Base-by-base conservation (phyloP, 306 rosid species). In the Abrus precatorius region DNA sequence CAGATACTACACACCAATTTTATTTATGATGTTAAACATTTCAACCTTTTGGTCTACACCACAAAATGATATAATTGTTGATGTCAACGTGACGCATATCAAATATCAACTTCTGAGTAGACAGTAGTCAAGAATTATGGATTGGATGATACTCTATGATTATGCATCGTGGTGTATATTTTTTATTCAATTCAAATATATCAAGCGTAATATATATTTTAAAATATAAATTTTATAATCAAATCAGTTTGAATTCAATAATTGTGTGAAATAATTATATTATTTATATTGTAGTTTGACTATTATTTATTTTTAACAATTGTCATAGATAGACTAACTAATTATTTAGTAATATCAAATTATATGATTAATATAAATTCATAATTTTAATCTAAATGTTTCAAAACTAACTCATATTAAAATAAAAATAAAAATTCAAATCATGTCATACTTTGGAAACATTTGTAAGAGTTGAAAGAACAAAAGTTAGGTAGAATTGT, bases 151-250 rank as follows among this genome's bases (percentile, higher is more conserved):
- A 54, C 3, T 68, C 67, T 13, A 5, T 36, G 40, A 36, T 63
- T 47, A 63, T 63, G 28, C 29, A 38, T 64, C 49, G 3, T n/a
- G 32, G 0, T 7, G 13, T 13, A 45, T 12, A 27, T 28, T 8
- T 78, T 66, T 43, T 9, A 32, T 56, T 69, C 82, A 56, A 69
- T 56, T 78, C 60, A 54, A 78, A 68, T 14, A 1, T 33, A 1
- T 54, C 43, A 40, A 10, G 4, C 61, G 1, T 8, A 11, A 64
- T 77, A n/a, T 47, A 32, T 48, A 3, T 3, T 2, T 20, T 36
- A 36, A 27, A 5, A 49, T 64, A 36, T 6, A 5, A 76, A 8
- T 30, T 14, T 8, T 8, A 0, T 66, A 5, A 27, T 27, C 4
- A 20, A 62, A 62, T 62, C 48, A 13, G 30, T 38, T 38, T 63